A percentile compares a stretch with the other conserved stretches of the same genome.
These are phyloP conservation scores for Pisolithus thermaeus DNA, from an alignment of 1,284 basidiomycete genomes.

Conservation along the genomic window DNA sequence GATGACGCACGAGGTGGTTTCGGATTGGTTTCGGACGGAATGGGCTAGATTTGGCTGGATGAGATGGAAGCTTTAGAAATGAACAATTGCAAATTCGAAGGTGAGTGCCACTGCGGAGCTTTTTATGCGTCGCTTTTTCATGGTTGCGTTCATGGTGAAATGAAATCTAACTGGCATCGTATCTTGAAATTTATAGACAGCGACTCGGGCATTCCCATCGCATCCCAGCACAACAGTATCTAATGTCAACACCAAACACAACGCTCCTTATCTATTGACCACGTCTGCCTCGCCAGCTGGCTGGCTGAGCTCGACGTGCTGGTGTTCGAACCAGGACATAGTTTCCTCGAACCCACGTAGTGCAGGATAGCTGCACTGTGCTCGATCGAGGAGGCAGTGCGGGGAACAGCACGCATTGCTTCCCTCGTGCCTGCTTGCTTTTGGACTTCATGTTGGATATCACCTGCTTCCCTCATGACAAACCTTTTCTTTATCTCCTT, in stretches of 20 bases:
- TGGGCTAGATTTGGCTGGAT: background rate
- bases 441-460: background rate
- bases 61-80: background rate
- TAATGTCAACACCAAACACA: background rate
- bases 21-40: background rate
- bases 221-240: background rate
- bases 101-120: background rate
- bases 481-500: no score
- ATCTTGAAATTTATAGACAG: background rate
- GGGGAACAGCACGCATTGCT: background rate
- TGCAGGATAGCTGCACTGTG: no score
- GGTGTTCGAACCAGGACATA: no score
- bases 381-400: no score
- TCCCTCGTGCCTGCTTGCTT: background rate
- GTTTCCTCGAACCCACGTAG: no score
- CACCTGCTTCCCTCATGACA: no score
- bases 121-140: background rate
- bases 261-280: background rate
- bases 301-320: background rate
- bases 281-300: background rate
- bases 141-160: background rate
- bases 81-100: constrained; percentile 1
- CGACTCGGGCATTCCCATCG: background rate
- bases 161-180: background rate
- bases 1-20: background rate